These are phyloP conservation scores for Nakaseomyces delphensis DNA, from an alignment of 1,139 yeast species.

Conservation along the genomic window DNA sequence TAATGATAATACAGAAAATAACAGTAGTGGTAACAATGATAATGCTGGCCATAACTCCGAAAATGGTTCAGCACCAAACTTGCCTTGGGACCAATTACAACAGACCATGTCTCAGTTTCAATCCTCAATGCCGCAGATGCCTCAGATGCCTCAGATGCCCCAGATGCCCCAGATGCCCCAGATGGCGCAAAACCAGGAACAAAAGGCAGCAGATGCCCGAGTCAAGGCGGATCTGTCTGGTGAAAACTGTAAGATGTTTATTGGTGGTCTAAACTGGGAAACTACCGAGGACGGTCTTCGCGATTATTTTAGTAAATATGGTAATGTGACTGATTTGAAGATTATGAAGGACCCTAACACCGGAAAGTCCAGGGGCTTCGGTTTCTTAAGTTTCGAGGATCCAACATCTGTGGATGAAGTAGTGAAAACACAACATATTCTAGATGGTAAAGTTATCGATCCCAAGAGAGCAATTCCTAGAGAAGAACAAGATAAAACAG, in stretches of 20 bases:
- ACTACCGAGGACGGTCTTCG: constrained; percentile 81
- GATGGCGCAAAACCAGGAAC: background rate
- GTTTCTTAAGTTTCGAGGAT: constrained; percentile 81
- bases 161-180: background rate
- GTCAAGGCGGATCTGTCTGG: constrained; percentile 39
- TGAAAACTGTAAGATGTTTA: constrained; percentile 84
- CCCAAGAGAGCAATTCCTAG: constrained; percentile 97
- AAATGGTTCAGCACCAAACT: constrained; percentile 17
- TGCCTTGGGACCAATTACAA: constrained; percentile 30
- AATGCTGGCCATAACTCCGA: background rate
- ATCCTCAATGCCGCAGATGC: constrained; percentile 17
- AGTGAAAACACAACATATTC: constrained; percentile 74
- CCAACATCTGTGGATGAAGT: constrained; percentile 82
- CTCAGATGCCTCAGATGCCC: background rate
- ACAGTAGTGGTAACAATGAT: background rate
- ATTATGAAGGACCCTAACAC: constrained; percentile 89
- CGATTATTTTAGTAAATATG: constrained; percentile 80
- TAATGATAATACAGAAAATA: constrained; percentile 7
- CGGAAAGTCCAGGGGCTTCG: constrained; percentile 96
- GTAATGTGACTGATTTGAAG: constrained; percentile 81
- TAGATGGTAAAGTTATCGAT: constrained; percentile 95
- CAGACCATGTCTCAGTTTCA: constrained; percentile 34
- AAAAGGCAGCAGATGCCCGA: constrained; percentile 9
- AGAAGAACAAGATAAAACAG: constrained; percentile 96
- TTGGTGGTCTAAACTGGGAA: constrained; percentile 98